Evolutionary conservation across 352 stramenopile species (phyloP), one percentile per base, ranked within the genome.

Genomic region (Phytophthora meadii): DNA sequence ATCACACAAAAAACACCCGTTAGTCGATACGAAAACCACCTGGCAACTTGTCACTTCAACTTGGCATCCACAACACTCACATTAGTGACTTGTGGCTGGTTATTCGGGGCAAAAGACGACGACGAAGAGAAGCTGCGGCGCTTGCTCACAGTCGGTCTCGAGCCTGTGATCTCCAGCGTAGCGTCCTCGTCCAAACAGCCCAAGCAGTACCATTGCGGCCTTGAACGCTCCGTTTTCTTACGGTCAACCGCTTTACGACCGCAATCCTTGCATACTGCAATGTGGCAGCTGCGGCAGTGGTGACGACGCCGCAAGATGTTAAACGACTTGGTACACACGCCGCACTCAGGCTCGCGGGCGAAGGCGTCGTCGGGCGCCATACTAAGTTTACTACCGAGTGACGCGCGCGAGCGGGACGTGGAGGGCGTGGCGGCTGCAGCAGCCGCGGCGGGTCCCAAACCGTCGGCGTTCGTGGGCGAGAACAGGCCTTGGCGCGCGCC

Each of bases 241-340:
- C 77, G 65, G 72, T 93, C 84, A 22, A 95, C 58, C 25, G 85
- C 87, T 65, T 95, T 95, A 60, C 76, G 68, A 0, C 85, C 86
- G 54, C 87, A 95, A 47, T 94, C 85, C 63, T 94, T 95, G 58
- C 87, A 95, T 3, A 95, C 73, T 4, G 87, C 85, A 58, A 94
- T 81, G 73, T 93, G 84, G 66, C 88, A 95, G 34, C 76, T 80
- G 54, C 88, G 88, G 61, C 88, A 95, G 73, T 94, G 88, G 70
- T 95, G 88, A 52, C 88, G 88, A 8, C 88, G 86, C 1, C 86
- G 84, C 53, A 94, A 59, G 28, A 95, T 76, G 55, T 91, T 92
- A 68, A 95, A 95, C 37, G 79, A 83, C 63, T 90, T 89, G 50
- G 70, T 47, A 75, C 88, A 95, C 40, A 88, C 80, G 56, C 82